Evolutionary conservation across 1,284 basidiomycete genomes (phyloP).

Genomic region (Pseudozyma sp.): DNA sequence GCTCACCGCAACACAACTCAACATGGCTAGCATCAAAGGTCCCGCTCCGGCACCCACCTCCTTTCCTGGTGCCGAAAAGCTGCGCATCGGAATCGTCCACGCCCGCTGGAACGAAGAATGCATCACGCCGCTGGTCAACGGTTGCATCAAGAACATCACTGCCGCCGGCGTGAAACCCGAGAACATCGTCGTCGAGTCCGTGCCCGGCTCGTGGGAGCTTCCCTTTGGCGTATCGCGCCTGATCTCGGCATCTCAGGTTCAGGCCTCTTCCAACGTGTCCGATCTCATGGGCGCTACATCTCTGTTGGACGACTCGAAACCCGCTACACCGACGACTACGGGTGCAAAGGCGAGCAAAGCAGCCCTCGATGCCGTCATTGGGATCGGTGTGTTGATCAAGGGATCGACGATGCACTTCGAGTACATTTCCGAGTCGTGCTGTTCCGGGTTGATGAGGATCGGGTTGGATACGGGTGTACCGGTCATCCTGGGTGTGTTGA

Average conservation of each 20-base stretch:
- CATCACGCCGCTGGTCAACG: slow-evolving; percentile 84
- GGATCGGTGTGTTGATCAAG: slow-evolving; percentile 97
- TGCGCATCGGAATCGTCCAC: slow-evolving; percentile 67
- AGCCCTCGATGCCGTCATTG: slow-evolving; percentile 86
- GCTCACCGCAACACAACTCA: background rate
- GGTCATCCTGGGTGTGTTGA: slow-evolving; percentile 96
- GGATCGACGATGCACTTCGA: slow-evolving; percentile 71
- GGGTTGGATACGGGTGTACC: slow-evolving; percentile 93
- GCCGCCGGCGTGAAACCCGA: slow-evolving; percentile 85
- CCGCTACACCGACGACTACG: slow-evolving; percentile 15
- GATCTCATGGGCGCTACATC: slow-evolving; percentile 82
- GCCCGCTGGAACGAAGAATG: slow-evolving; percentile 83
- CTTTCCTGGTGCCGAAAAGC: slow-evolving; percentile 58
- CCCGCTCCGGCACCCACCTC: slow-evolving; percentile 63
- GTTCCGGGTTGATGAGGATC: slow-evolving; percentile 91
- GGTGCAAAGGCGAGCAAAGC: slow-evolving; percentile 34
- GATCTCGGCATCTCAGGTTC: slow-evolving; percentile 85
- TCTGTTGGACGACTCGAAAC: slow-evolving; percentile 51
- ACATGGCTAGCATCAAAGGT: slow-evolving; percentile 62
- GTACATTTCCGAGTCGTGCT: slow-evolving; percentile 94
- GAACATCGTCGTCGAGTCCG: slow-evolving; percentile 90
- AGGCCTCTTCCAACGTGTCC: slow-evolving; percentile 77
- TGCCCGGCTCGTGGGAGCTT: slow-evolving; percentile 77
- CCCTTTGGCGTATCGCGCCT: slow-evolving; percentile 69
- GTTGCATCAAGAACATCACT: slow-evolving; percentile 81